Conservation (phyloP, 2,329 filamentous ascomycete genomes). For the Fonsecaea monophora region DNA sequence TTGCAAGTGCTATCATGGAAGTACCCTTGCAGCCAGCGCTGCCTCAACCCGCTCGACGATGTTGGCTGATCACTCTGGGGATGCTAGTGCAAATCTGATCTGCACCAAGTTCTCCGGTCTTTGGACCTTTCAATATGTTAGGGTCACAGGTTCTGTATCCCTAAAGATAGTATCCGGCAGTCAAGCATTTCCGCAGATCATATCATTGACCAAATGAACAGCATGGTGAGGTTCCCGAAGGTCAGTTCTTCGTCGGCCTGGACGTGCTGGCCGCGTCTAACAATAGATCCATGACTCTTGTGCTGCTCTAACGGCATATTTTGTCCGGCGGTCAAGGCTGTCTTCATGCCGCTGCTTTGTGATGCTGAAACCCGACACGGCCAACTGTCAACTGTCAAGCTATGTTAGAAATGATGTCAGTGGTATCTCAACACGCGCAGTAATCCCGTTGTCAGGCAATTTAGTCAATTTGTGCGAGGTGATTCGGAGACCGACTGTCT, state of each 20-base stretch:
- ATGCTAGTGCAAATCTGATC: background rate
- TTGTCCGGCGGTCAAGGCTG: background rate
- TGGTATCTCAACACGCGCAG: background rate
- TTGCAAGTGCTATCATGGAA: background rate
- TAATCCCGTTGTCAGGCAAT: background rate
- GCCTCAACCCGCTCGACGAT: background rate
- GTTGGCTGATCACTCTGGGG: background rate
- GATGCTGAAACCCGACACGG: background rate
- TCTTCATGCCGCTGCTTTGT: background rate
- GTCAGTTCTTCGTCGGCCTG: background rate
- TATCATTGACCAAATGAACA: background rate
- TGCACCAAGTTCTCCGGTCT: background rate
- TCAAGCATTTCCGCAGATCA: background rate
- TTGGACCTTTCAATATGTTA: background rate
- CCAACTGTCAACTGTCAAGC: background rate
- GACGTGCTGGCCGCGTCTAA: background rate
- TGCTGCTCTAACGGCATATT: background rate
- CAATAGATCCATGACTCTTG: background rate
- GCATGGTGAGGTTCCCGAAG: background rate
- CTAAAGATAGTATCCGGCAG: background rate
- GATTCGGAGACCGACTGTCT: slow-evolving; percentile 2
- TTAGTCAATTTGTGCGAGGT: background rate
- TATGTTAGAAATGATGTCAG: slow-evolving; percentile 5
- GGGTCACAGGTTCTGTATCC: background rate
- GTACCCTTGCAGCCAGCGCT: background rate